Conservation (phyloP, 768 basidiomycete genomes). For the Hortiboletus flavorubellus region DNA sequence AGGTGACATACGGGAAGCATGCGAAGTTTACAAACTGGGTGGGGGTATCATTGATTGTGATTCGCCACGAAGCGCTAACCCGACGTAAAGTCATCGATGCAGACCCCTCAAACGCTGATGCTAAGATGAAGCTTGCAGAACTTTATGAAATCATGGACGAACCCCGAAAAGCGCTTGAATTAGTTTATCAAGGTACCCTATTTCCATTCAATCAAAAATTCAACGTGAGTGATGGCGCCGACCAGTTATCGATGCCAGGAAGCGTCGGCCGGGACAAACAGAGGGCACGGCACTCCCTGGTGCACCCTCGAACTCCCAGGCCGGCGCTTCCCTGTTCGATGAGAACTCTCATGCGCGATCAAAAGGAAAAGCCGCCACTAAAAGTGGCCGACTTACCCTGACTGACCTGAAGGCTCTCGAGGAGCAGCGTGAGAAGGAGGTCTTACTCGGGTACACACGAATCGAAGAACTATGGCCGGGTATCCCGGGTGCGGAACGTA, state of each 20-base stretch:
- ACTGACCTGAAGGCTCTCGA: slow-evolving; percentile 64
- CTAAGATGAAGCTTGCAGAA: slow-evolving; percentile 87
- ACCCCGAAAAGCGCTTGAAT: slow-evolving; percentile 73
- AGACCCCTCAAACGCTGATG: slow-evolving; percentile 75
- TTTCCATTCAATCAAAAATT: too few species aligned
- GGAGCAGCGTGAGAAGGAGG: slow-evolving; percentile 62
- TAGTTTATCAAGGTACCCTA: slow-evolving; percentile 56
- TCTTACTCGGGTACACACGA: slow-evolving; percentile 52
- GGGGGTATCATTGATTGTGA: slow-evolving; percentile 12
- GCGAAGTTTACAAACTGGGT: slow-evolving; percentile 84
- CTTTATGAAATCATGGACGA: slow-evolving; percentile 84
- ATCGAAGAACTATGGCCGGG: slow-evolving; percentile 61
- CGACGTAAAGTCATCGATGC: slow-evolving; percentile 57
- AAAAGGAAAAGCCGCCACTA: slow-evolving; percentile 30
- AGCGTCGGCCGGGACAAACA: slow-evolving; percentile 38
- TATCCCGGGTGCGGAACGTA: slow-evolving; percentile 42
- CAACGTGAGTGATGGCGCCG: slow-evolving; percentile 58
- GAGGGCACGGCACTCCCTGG: slow-evolving; percentile 14
- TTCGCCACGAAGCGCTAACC: slow-evolving; percentile 17
- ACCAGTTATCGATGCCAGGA: slow-evolving; percentile 59
- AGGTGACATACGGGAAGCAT: slow-evolving; percentile 72
- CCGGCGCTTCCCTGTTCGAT: slow-evolving; percentile 57
- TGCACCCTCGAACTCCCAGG: slow-evolving; percentile 16
- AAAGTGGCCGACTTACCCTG: slow-evolving; percentile 46
- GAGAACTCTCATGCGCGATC: slow-evolving; percentile 45